A percentile compares a stretch with the other conserved stretches of the same genome.
phyloP scores from a whole-genome alignment of 2,329 filamentous ascomycete species.

The Cercospora zeina region DNA sequence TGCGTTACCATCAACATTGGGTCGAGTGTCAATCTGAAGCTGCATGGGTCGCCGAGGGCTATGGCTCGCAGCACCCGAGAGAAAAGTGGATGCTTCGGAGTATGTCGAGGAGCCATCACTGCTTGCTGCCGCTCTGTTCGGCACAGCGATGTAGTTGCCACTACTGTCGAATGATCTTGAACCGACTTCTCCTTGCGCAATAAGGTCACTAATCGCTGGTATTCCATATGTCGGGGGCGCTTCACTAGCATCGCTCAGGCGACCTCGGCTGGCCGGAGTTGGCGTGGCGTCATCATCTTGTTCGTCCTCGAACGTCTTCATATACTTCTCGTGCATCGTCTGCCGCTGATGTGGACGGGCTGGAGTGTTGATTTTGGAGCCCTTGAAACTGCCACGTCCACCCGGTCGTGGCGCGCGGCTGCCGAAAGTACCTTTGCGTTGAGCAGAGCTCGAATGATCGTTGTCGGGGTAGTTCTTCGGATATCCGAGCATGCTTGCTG shows the following conservation, averaged over 20 bases:
- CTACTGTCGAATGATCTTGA: constrained; percentile 9
- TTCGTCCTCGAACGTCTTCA: not conserved
- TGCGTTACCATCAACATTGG: not conserved
- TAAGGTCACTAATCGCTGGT: not conserved
- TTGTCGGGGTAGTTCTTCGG: constrained; percentile 26
- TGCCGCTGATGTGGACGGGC: constrained; percentile 9
- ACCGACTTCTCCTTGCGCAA: constrained; percentile 1
- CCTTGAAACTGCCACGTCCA: constrained; percentile 22
- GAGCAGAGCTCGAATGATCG: constrained; percentile 6
- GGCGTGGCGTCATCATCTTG: constrained; percentile 18
- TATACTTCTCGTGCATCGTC: not conserved
- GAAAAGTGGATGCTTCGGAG: not conserved
- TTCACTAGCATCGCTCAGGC: constrained; percentile 3
- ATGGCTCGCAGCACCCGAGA: not conserved
- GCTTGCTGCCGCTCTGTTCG: not conserved
- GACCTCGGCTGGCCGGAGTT: constrained; percentile 15
- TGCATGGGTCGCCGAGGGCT: not conserved
- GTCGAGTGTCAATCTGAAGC: not conserved
- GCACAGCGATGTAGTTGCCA: constrained; percentile 8
- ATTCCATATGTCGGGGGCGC: constrained; percentile 12
- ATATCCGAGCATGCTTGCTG: constrained; percentile 28
- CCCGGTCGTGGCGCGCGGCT: constrained; percentile 21
- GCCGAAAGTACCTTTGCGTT: constrained; percentile 13
- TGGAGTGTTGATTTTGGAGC: constrained; percentile 13
- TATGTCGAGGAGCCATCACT: not conserved